Conservation (phyloP, 768 basidiomycete genomes). For the Pisolithus tinctorius region DNA sequence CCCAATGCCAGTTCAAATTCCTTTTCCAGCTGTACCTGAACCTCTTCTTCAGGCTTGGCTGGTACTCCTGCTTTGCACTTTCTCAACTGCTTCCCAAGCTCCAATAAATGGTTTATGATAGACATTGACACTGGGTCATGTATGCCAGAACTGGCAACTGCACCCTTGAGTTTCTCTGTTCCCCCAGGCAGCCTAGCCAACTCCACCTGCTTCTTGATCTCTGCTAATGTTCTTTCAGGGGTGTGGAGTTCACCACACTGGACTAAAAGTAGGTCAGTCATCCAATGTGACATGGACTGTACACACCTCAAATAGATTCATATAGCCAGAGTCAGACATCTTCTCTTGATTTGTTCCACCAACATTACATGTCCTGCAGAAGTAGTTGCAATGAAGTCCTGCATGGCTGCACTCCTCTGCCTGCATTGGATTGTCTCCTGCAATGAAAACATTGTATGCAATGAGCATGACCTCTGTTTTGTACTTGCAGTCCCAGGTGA, state of each 20-base stretch:
- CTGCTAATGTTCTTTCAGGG: not conserved
- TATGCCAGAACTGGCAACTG: not conserved
- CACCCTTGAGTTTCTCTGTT: slow-evolving; percentile 3
- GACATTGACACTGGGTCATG: not conserved
- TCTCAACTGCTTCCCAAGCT: not conserved
- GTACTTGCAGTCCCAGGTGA: slow-evolving; percentile 23
- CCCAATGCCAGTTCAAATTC: slow-evolving; percentile 3
- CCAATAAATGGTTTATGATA: not conserved
- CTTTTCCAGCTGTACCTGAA: not conserved
- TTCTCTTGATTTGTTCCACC: slow-evolving; percentile 31
- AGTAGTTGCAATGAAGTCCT: slow-evolving; percentile 33
- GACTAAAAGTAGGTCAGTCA: no score
- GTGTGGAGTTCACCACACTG: not conserved
- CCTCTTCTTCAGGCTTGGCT: not conserved
- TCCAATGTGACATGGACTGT: no score
- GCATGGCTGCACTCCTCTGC: slow-evolving; percentile 29
- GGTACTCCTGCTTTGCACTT: slow-evolving; percentile 3
- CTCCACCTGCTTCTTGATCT: not conserved
- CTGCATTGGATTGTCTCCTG: slow-evolving; percentile 33
- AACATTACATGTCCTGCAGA: slow-evolving; percentile 34
- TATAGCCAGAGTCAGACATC: slow-evolving; percentile 16
- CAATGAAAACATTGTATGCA: slow-evolving; percentile 18
- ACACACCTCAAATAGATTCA: slow-evolving; percentile 23
- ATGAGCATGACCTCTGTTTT: slow-evolving; percentile 13
- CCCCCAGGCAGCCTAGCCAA: not conserved